phyloP scores from a whole-genome alignment of 169 alveolate species.

The Cryptosporidium ubiquitum region DNA sequence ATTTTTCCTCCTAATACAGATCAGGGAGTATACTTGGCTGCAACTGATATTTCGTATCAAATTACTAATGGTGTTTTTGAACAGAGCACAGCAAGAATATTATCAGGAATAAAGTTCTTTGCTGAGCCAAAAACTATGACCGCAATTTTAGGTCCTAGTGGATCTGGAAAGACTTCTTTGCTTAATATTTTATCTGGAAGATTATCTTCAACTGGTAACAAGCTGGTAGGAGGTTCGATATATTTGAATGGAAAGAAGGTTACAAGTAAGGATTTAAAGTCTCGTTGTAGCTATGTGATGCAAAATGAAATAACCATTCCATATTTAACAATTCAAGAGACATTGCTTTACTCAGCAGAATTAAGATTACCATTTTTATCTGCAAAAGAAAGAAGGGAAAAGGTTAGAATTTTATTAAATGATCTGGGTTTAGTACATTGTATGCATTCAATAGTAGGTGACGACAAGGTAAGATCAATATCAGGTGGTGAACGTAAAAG shows the following conservation, averaged over 20 bases:
- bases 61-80: slow-evolving; percentile 45
- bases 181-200: slow-evolving; percentile 88
- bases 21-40: slow-evolving; percentile 31
- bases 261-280: slow-evolving; percentile 57
- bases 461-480: slow-evolving; percentile 83
- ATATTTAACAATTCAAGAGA: slow-evolving; percentile 86
- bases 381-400: slow-evolving; percentile 62
- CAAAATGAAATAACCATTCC: slow-evolving; percentile 84
- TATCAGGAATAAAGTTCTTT: slow-evolving; percentile 38
- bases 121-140: slow-evolving; percentile 72
- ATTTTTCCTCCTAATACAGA: slow-evolving; percentile 8
- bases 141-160: slow-evolving; percentile 85
- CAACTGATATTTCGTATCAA: slow-evolving; percentile 34
- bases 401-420: slow-evolving; percentile 68
- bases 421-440: slow-evolving; percentile 76
- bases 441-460: slow-evolving; percentile 84
- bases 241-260: slow-evolving; percentile 69
- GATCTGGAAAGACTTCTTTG: slow-evolving; percentile 93
- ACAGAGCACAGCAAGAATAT: slow-evolving; percentile 32
- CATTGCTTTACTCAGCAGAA: slow-evolving; percentile 84
- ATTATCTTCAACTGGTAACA: slow-evolving; percentile 37
- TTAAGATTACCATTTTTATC: slow-evolving; percentile 74
- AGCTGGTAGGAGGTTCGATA: slow-evolving; percentile 31
- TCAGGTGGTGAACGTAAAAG: slow-evolving; percentile 93
- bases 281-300: slow-evolving; percentile 84